phyloP scores from a whole-genome alignment of 1,284 basidiomycete genomes.

The Moesziomyces antarcticus region DNA sequence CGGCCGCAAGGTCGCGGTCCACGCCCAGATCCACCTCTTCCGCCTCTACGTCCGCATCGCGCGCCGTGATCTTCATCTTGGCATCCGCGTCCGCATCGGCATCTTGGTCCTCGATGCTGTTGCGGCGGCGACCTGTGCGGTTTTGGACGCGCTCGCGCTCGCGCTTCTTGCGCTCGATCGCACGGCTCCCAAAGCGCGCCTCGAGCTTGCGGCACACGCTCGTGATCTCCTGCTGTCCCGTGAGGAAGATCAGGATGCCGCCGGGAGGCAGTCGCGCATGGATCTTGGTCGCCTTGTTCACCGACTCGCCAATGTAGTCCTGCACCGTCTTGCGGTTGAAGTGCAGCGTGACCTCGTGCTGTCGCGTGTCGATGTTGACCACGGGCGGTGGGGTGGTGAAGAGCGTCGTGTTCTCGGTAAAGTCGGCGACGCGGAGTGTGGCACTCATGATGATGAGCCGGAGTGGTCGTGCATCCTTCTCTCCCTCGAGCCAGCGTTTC shows the following conservation, averaged over 20 bases:
- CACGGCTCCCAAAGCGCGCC: slow-evolving; percentile 78
- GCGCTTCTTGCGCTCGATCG: slow-evolving; percentile 71
- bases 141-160: slow-evolving; percentile 33
- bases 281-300: slow-evolving; percentile 87
- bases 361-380: slow-evolving; percentile 87
- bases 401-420: slow-evolving; percentile 84
- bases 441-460: slow-evolving; percentile 99
- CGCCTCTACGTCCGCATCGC: slow-evolving; percentile 74
- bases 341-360: slow-evolving; percentile 94
- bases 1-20: slow-evolving; percentile 70
- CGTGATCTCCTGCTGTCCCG: slow-evolving; percentile 81
- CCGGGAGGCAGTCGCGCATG: slow-evolving; percentile 78
- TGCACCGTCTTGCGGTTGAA: slow-evolving; percentile 86
- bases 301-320: slow-evolving; percentile 90
- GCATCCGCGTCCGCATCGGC: slow-evolving; percentile 47
- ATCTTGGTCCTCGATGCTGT: slow-evolving; percentile 18
- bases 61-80: slow-evolving; percentile 29
- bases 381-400: slow-evolving; percentile 88
- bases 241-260: slow-evolving; percentile 80
- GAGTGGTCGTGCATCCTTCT: slow-evolving; percentile 75
- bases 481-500: slow-evolving; percentile 60
- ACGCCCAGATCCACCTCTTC: slow-evolving; percentile 83
- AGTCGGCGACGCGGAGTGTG: slow-evolving; percentile 92
- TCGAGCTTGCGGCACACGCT: slow-evolving; percentile 79
- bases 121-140: slow-evolving; percentile 13